Base-by-base conservation (phyloP, 805 yeast genomes). In the Hanseniaspora valbyensis region DNA sequence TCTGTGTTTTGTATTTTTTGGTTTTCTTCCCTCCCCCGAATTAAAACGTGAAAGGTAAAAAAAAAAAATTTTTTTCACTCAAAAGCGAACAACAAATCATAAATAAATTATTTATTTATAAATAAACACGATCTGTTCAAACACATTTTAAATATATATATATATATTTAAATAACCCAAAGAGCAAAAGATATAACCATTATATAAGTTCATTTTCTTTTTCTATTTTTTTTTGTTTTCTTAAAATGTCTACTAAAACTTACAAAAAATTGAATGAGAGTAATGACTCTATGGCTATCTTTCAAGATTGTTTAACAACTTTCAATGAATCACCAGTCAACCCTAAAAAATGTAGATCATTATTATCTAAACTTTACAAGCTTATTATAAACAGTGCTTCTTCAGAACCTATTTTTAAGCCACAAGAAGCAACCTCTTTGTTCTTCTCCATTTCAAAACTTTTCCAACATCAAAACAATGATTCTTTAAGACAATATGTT, bases 231-330 rank as follows among this genome's bases (percentile, higher is more conserved):
- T n/a, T n/a, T 36, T 36, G 24, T 16, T 36, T 7, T 16, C 7
- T 36, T 13, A 53, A 29, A 42, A 87, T 87, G 96, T 87, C 96
- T 42, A 79, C 95, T 34, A 79, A 73, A 57, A 72, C 83, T 41
- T 87, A 85, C 69, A 88, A 87, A 71, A 84, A 85, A 70, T 78
- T 75, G 67, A 96, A 88, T 62, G 87, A 83, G 63, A 38, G 73
- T 30, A 94, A 95, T 52, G 97, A 92, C 69, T 89, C 89, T 69
- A 92, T 92, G 97, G 82, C 96, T 10, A 89, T 92, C 55, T 90
- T 83, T 66, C 98, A 92, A 69, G 95, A 89, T 65, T 89, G 96
- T 72, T 71, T 86, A 61, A 84, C 84, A 57, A 89, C 85, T 54
- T 92, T 92, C 75, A 90, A 89, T 70, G 86, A 89, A 56, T 76